Evolutionary conservation across 352 stramenopile species (phyloP).

Genomic region (Ophiocytium majus): DNA sequence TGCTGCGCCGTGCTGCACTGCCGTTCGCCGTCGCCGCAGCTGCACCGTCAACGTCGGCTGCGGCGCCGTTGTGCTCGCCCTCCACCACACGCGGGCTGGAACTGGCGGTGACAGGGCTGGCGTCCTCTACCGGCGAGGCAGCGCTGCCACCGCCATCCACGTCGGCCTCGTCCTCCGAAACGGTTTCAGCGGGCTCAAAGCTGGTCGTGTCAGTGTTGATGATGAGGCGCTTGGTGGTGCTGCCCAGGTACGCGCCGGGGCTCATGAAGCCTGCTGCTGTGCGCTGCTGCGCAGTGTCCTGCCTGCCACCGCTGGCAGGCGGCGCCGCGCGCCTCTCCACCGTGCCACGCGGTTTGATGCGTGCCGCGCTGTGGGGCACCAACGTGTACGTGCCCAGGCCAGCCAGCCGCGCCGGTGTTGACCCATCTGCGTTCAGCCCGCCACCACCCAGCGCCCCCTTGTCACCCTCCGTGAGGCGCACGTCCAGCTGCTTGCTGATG

Average conservation of each 20-base stretch:
- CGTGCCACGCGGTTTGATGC: not conserved
- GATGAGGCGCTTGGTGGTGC: slow-evolving; percentile 5
- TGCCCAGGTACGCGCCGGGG: not conserved
- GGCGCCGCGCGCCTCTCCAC: not conserved
- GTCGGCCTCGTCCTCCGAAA: not conserved
- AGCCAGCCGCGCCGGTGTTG: not conserved
- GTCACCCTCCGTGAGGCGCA: slow-evolving; percentile 6
- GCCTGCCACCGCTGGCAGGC: not conserved
- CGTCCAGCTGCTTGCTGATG: slow-evolving; percentile 7
- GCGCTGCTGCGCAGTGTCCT: not conserved
- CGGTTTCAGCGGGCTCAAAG: not conserved
- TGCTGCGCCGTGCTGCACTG: no score
- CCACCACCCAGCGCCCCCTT: not conserved
- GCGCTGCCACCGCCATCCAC: not conserved
- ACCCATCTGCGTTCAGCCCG: not conserved
- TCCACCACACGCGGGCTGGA: not conserved
- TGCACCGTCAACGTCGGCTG: not conserved
- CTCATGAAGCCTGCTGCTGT: slow-evolving; percentile 5
- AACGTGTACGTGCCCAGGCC: not conserved
- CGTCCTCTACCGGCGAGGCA: not conserved
- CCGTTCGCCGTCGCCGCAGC: not conserved
- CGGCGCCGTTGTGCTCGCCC: not conserved
- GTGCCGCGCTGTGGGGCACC: not conserved
- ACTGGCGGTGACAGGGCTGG: not conserved
- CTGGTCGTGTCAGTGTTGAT: not conserved